Evolutionary conservation across 768 basidiomycete genomes (phyloP).

Genomic region (Royoungia palumana): DNA sequence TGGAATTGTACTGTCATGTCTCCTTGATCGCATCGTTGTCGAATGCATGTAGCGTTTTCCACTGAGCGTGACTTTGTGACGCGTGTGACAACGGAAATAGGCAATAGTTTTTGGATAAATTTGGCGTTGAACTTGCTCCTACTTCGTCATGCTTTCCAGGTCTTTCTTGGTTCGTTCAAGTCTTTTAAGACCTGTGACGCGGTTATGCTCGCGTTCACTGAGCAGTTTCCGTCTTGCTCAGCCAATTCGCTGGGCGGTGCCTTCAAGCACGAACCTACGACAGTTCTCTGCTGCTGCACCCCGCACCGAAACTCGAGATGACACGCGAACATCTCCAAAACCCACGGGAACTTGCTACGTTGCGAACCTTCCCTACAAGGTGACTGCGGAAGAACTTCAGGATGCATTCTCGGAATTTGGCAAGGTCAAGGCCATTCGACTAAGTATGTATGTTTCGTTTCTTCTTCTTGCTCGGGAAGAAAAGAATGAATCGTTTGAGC

Average conservation of each 20-base stretch:
- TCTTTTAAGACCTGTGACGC: constrained; percentile 8
- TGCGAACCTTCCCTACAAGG: constrained; percentile 52
- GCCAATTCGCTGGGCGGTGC: not conserved
- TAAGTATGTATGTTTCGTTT: constrained; percentile 42
- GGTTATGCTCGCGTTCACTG: constrained; percentile 13
- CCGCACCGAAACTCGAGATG: constrained; percentile 1
- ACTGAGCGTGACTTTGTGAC: constrained; percentile 19
- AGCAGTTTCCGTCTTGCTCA: constrained; percentile 6
- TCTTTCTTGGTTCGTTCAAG: constrained; percentile 18
- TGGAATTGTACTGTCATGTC: constrained; percentile 2
- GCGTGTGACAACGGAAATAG: constrained; percentile 14
- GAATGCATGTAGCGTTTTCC: constrained; percentile 1
- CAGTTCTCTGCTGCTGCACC: constrained; percentile 17
- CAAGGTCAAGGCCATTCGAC: constrained; percentile 31
- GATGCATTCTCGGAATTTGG: constrained; percentile 46
- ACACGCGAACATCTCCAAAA: not conserved
- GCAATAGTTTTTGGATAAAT: constrained; percentile 14
- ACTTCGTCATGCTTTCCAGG: constrained; percentile 20
- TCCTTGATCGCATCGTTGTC: constrained; percentile 4
- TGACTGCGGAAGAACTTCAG: constrained; percentile 39
- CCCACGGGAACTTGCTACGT: constrained; percentile 44
- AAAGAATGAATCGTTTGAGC: not conserved
- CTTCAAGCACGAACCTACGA: constrained; percentile 9
- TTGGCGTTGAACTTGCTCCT: not conserved
- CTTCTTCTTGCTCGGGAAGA: not conserved